Base-by-base conservation (phyloP, 1,284 basidiomycete genomes). In the Ustilago cynodontis region DNA sequence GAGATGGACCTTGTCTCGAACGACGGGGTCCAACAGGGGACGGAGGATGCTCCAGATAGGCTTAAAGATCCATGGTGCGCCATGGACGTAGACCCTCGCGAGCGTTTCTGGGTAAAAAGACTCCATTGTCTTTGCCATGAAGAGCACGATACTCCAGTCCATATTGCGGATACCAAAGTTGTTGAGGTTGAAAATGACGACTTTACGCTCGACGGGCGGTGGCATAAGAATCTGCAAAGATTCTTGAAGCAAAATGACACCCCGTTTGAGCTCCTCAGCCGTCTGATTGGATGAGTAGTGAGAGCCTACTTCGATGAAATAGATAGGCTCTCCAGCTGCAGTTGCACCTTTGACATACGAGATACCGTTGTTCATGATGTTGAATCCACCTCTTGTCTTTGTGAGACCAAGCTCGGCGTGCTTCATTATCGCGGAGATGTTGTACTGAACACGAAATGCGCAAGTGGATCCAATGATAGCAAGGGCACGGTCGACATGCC, bases 111-210 rank as follows among this genome's bases (percentile, higher is more conserved):
- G 80, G 37, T 82, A 84, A 65, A 79, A 82, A 24, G 67, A 71
- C 47, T 82, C 81, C 75, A 84, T 79, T 13, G 81, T 82, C 67
- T 84, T 84, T 50, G 82, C 82, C 77, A 84, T 80, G 59, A 82
- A 82, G 33, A 84, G 79, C n/a, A 84, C 82, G 59, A 75, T 65
- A 43, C 69, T 62, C 77, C 75, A 79, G 61, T 84, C 82, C 82
- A 84, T 84, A 49, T 84, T 82, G 59, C 82, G 79, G 24, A 84
- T 54, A 51, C 79, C 78, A 57, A 84, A 84, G 47, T 82, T 75
- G 71, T 72, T 79, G 72, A 84, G 77, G 65, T 84, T 84, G 67
- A 84, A 84, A 59, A 81, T 79, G 58, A 84, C 80, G 4, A 84
- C 66, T 54, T 82, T 82, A 45, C 76, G 60, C 58, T 82, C 81